Percentiles rank a stretch among this genome's conserved stretches.
Conservation (phyloP, 345 rosid genomes). For the Camelina sativa region DNA sequence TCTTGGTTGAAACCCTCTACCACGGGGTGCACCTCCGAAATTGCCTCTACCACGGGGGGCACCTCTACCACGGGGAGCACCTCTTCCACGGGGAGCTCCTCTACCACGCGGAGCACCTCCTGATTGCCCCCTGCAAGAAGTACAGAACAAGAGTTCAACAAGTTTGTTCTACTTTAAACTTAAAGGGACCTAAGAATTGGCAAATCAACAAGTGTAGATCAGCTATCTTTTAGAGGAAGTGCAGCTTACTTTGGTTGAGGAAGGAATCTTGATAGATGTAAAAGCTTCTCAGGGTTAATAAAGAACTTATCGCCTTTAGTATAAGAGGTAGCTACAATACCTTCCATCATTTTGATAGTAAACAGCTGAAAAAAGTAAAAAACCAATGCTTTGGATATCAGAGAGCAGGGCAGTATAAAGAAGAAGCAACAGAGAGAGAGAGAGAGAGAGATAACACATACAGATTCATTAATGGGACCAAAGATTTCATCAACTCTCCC, state of each 20-base stretch:
- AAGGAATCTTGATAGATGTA: conserved; percentile 88
- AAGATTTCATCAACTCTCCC: conserved; percentile 96
- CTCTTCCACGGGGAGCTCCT: conserved; percentile 34
- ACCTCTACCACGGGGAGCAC: conserved; percentile 65
- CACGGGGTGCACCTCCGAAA: conserved; percentile 51
- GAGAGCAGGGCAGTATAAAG: background rate
- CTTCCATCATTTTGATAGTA: conserved; percentile 93
- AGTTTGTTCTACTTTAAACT: conserved; percentile 4
- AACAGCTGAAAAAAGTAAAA: conserved; percentile 56
- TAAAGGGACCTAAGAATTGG: background rate
- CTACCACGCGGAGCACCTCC: conserved; percentile 50
- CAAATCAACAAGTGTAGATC: background rate
- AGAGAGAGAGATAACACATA: conserved; percentile 50
- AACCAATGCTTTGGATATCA: conserved; percentile 5
- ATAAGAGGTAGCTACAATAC: conserved; percentile 86
- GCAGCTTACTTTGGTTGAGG: conserved; percentile 85
- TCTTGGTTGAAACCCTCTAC: conserved; percentile 66
- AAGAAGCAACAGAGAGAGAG: conserved; percentile 42
- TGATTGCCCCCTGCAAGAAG: conserved; percentile 55
- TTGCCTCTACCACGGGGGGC: conserved; percentile 60
- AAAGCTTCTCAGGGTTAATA: conserved; percentile 78
- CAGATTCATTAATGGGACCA: conserved; percentile 94
- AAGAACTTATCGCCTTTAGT: conserved; percentile 74
- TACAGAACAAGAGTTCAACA: conserved; percentile 11
- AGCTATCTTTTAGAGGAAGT: conserved; percentile 1